Evolutionary conservation across 2,329 filamentous ascomycete genomes (phyloP).

Genomic region (Penicillium sp.): DNA sequence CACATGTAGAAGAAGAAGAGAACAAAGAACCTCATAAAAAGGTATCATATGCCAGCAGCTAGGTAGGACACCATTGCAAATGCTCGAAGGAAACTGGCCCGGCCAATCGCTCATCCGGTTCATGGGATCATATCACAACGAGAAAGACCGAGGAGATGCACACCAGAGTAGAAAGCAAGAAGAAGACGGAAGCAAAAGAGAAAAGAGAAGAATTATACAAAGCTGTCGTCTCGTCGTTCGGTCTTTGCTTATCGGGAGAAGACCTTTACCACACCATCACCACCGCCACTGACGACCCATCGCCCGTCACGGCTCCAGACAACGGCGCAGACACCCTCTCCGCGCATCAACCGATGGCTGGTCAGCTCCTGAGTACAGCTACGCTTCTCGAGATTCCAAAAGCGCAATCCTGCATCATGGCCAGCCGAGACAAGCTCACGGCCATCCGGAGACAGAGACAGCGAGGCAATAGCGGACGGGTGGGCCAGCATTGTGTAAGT

Average conservation of each 20-base stretch:
- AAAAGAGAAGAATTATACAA: conserved; percentile 31
- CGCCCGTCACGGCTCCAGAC: conserved; percentile 95
- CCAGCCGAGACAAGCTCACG: conserved; percentile 93
- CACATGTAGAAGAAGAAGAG: conserved; percentile 21
- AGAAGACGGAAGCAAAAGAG: conserved; percentile 13
- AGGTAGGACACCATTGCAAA: conserved; percentile 38
- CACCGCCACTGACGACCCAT: conserved; percentile 91
- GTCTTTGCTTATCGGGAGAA: conserved; percentile 53
- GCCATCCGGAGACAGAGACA: conserved; percentile 90
- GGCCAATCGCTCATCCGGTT: conserved; percentile 41
- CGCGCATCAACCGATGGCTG: conserved; percentile 88
- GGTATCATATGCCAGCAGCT: conserved; percentile 37
- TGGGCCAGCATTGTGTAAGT: conserved; percentile 99
- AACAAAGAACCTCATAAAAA: conserved; percentile 31
- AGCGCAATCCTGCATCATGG: conserved; percentile 91
- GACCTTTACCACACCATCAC: conserved; percentile 94
- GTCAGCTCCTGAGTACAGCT: conserved; percentile 95
- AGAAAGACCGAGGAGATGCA: conserved; percentile 30
- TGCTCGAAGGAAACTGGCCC: conserved; percentile 34
- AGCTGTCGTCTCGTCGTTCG: conserved; percentile 26
- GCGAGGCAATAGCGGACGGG: conserved; percentile 84
- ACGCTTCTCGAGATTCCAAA: conserved; percentile 96
- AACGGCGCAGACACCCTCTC: conserved; percentile 90
- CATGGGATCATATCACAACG: conserved; percentile 32
- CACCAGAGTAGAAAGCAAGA: conserved; percentile 25